A percentile compares a stretch with the other conserved stretches of the same genome.
These are phyloP conservation scores for Mycena galericulata DNA, from an alignment of 768 basidiomycete species.

Conservation along the genomic window DNA sequence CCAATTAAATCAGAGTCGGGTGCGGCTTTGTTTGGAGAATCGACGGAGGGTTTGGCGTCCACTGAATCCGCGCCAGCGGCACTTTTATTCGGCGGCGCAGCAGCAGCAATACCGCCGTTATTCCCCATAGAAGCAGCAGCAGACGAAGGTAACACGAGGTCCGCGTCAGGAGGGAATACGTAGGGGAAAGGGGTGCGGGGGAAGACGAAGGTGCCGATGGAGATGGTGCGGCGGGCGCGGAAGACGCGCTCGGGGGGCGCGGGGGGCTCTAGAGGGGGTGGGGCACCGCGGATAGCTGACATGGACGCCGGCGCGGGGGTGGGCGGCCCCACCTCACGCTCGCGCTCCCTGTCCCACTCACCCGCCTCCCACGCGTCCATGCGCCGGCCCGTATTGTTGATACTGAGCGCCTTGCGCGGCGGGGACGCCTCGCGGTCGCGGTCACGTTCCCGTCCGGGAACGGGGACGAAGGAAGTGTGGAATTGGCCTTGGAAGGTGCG, in stretches of 20 bases:
- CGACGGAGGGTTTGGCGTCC: neutral
- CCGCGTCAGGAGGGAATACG: conserved; percentile 12
- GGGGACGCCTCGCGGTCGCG: conserved; percentile 34
- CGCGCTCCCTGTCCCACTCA: too few species aligned
- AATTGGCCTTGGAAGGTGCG: conserved; percentile 36
- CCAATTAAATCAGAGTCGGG: too few species aligned
- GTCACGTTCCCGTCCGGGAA: too few species aligned
- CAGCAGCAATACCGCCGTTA: too few species aligned
- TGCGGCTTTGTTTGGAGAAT: too few species aligned
- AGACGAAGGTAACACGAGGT: neutral
- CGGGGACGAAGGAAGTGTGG: conserved; percentile 35
- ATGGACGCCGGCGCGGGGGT: too few species aligned
- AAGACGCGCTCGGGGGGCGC: conserved; percentile 31
- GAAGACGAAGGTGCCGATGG: conserved; percentile 25
- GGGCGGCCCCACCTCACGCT: too few species aligned
- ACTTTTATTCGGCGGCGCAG: too few species aligned
- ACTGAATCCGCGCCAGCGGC: neutral
- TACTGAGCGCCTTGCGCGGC: neutral
- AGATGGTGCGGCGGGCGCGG: conserved; percentile 13
- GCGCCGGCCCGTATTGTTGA: neutral
- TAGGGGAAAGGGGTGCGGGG: conserved; percentile 31
- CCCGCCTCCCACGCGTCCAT: too few species aligned
- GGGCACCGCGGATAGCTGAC: neutral
- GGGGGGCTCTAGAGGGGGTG: conserved; percentile 1
- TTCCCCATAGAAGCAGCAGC: too few species aligned